A percentile compares a stretch with the other conserved stretches of the same genome.
Conservation (phyloP, 2,329 filamentous ascomycete species). For the Grosmannia huntii region DNA sequence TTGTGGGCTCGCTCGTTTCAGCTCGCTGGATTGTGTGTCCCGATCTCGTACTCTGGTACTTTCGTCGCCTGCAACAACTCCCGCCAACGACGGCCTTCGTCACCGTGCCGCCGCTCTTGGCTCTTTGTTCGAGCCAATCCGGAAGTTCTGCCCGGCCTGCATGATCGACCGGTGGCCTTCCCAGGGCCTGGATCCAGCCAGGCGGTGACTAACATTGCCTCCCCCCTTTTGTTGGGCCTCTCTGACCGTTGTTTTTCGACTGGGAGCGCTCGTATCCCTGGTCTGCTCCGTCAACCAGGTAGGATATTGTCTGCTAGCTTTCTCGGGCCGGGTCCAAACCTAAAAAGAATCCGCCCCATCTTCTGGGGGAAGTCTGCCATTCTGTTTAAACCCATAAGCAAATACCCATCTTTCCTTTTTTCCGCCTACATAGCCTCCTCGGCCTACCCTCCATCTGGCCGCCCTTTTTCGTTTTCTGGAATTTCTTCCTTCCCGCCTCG, state of each 20-base stretch:
- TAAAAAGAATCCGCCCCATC: neutral
- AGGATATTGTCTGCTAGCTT: neutral
- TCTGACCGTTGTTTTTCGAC: neutral
- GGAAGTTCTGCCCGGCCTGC: neutral
- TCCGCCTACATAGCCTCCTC: neutral
- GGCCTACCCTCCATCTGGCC: neutral
- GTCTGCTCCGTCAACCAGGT: neutral
- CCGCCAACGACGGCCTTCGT: too few species aligned
- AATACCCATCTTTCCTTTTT: neutral
- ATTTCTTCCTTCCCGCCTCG: too few species aligned
- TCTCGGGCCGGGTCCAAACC: neutral
- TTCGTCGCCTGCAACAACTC: too few species aligned
- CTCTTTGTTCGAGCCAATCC: neutral
- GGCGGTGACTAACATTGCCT: neutral
- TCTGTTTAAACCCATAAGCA: neutral
- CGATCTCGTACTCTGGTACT: too few species aligned
- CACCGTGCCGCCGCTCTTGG: neutral
- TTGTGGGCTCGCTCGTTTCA: too few species aligned
- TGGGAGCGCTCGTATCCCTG: neutral
- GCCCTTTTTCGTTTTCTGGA: neutral
- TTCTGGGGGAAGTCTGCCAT: neutral
- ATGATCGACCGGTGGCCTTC: neutral
- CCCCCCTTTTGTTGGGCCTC: neutral
- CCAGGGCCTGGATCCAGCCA: neutral
- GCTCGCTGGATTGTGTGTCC: too few species aligned